Conservation (phyloP, 2,329 filamentous ascomycete genomes). For the Penicillium sp. region DNA sequence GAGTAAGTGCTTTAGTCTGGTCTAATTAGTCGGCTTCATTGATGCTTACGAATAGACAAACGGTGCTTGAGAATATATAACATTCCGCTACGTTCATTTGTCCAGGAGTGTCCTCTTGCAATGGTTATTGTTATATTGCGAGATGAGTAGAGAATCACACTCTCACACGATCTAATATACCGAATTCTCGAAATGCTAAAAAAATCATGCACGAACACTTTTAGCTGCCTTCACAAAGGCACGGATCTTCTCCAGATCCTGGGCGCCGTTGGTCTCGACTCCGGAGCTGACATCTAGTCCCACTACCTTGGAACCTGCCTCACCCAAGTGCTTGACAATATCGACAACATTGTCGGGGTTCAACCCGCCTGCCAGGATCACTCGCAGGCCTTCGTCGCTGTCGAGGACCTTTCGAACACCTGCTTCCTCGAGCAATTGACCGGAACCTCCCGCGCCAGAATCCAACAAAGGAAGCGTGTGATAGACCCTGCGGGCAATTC, state of each 20-base stretch:
- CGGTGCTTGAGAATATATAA: background rate
- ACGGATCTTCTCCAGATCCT: conserved; percentile 78
- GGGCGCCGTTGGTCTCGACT: conserved; percentile 80
- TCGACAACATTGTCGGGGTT: conserved; percentile 75
- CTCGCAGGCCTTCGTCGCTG: conserved; percentile 69
- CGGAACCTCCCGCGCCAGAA: conserved; percentile 80
- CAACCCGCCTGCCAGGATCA: conserved; percentile 85
- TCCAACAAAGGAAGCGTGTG: conserved; percentile 85
- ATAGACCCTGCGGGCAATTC: conserved; percentile 73
- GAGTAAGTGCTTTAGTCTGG: too few species aligned
- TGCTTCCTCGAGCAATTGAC: conserved; percentile 72
- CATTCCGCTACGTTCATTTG: background rate
- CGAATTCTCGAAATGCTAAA: background rate
- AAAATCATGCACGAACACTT: conserved; percentile 39
- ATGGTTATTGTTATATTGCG: background rate
- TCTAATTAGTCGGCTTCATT: background rate
- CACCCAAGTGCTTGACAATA: conserved; percentile 66
- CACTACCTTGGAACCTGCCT: conserved; percentile 65
- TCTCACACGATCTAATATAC: conserved; percentile 8
- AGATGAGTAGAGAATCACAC: conserved; percentile 18
- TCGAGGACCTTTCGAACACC: conserved; percentile 69
- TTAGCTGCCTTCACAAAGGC: conserved; percentile 80
- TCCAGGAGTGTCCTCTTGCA: conserved; percentile 9
- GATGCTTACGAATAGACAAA: background rate
- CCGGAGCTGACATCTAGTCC: conserved; percentile 95